These are phyloP conservation scores for Oryza punctata DNA, from an alignment of 176 grass and related monocot species.

Conservation along the genomic window DNA sequence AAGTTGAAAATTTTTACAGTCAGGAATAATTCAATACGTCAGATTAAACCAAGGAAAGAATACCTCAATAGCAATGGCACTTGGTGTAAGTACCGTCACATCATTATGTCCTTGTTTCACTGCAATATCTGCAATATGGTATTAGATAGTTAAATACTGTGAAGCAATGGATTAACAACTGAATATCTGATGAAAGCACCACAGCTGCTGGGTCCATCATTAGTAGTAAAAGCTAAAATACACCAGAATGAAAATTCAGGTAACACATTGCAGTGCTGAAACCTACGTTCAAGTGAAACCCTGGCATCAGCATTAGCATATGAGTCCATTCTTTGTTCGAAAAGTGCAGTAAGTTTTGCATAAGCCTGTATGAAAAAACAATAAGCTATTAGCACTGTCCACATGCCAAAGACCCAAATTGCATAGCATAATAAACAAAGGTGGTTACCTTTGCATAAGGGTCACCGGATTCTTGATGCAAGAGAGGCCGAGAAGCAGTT, in stretches of 20 bases:
- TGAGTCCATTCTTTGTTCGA: constrained; percentile 78
- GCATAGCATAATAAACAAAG: constrained; percentile 19
- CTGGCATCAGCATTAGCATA: constrained; percentile 91
- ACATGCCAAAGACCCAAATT: neutral
- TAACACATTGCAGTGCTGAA: neutral
- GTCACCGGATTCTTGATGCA: constrained; percentile 87
- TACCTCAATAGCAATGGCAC: constrained; percentile 89
- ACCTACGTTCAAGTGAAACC: constrained; percentile 87
- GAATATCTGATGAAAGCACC: neutral
- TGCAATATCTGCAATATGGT: constrained; percentile 67
- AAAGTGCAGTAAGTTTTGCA: constrained; percentile 72
- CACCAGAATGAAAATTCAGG: constrained; percentile 9
- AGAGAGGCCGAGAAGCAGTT: constrained; percentile 76
- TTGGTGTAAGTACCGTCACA: constrained; percentile 73
- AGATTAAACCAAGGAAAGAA: constrained; percentile 6
- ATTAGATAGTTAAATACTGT: neutral
- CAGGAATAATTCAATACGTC: constrained; percentile 13
- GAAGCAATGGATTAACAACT: neutral
- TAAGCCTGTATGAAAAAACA: constrained; percentile 66
- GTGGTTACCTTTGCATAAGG: constrained; percentile 74
- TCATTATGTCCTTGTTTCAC: constrained; percentile 72
- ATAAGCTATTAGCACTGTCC: constrained; percentile 5
- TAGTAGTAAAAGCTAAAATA: neutral
- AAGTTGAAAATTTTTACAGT: constrained; percentile 19
- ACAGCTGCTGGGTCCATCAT: neutral